Evolutionary conservation across 257 asterid genomes (phyloP).

Genomic region (Salvia rosmarinus): DNA sequence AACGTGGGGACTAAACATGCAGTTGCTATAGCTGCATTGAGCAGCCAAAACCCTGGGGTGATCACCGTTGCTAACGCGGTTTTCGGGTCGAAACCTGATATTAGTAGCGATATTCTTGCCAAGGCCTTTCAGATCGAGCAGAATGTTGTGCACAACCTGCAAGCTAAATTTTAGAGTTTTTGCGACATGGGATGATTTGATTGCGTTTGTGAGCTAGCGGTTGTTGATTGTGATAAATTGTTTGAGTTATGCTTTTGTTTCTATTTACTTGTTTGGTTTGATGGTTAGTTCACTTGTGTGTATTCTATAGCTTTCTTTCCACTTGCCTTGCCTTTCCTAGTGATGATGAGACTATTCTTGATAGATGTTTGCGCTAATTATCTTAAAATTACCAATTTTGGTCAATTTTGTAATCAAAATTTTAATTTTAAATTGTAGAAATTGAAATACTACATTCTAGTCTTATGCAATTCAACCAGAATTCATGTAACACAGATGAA

Average conservation of each 20-base stretch:
- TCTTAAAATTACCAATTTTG: no score
- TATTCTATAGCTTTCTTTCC: background rate
- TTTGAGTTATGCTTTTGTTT: background rate
- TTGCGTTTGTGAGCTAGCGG: background rate
- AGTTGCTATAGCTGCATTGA: slow-evolving; percentile 25
- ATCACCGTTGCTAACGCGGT: slow-evolving; percentile 34
- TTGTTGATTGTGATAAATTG: background rate
- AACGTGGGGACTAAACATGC: slow-evolving; percentile 23
- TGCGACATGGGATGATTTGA: background rate
- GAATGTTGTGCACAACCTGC: slow-evolving; percentile 34
- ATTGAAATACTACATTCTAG: no score
- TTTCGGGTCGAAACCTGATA: slow-evolving; percentile 41
- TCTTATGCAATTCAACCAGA: no score
- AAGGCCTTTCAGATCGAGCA: slow-evolving; percentile 46
- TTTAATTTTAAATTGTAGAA: background rate
- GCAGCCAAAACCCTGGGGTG: slow-evolving; percentile 42
- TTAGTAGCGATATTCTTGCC: slow-evolving; percentile 34
- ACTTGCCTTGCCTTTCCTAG: background rate
- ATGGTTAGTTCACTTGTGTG: background rate
- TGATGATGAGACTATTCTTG: background rate
- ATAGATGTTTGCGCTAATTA: background rate
- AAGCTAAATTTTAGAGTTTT: slow-evolving; percentile 36
- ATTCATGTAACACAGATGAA: no score
- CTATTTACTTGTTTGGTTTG: background rate
- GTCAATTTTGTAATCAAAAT: background rate